Evolutionary conservation across 2,329 filamentous ascomycete genomes (phyloP), one percentile per base, ranked within the genome.

Genomic region (Botrytis paeoniae): DNA sequence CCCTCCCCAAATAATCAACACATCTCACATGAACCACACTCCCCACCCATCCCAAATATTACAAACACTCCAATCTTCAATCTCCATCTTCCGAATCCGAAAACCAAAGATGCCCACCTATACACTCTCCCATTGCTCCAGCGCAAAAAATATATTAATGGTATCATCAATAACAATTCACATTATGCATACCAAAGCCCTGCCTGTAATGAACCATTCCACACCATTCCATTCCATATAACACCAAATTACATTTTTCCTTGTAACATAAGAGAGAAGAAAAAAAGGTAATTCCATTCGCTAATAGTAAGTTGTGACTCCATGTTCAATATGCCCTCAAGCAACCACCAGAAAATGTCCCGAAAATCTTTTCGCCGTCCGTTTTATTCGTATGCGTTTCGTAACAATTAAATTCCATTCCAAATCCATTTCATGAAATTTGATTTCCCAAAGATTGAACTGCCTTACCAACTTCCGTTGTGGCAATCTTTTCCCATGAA

Each of bases 401-500:
- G 57, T 69, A n/a, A 61, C 41, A 25, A 35, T 61, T 41, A 41
- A 35, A 63, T 57, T 70, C 61, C 64, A 37, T 51, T 45, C 43
- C 68, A 70, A n/a, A 54, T 61, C 63, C 54, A 37, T 29, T 14
- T 39, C 16, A n/a, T 48, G 48, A 70, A 59, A 66, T 73, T 35
- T 48, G n/a, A 62, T 29, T 83, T 77, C 83, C 83, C 76, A 91
- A 82, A 75, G 86, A 85, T 70, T 87, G 86, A 70, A 97, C 86
- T 25, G 94, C 94, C 78, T 87, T 89, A 74, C 90, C 89, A 6
- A 98, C 95, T 83, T 97, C 94, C 62, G 90, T 88, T 29, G 86
- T 88, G 22, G 94, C 95, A 78, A 93, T 87, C 77, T 87, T 89
- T 83, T 97, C 93, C 87, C 94, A 94, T 65, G 87, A 87, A 76